phyloP scores from a whole-genome alignment of 2,329 filamentous ascomycete genomes.

The Incumbomyces lentus region DNA sequence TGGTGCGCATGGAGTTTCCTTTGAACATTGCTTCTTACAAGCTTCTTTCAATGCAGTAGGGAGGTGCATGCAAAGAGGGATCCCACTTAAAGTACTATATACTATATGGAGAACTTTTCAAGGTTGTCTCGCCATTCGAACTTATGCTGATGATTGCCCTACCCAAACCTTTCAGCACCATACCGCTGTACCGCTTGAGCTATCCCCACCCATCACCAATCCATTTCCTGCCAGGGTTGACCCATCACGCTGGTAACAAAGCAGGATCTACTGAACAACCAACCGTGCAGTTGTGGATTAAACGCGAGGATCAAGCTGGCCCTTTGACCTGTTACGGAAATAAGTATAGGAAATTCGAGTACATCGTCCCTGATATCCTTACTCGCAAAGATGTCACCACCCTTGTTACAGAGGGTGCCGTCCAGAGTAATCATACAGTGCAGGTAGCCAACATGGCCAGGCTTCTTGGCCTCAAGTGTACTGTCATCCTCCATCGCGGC shows the following conservation, averaged over 20 bases:
- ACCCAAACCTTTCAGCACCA: not conserved
- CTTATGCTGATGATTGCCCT: not conserved
- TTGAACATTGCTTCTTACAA: too few species aligned
- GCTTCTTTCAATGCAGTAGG: too few species aligned
- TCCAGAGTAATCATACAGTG: constrained; percentile 30
- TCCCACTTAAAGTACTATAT: too few species aligned
- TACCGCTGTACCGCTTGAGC: constrained; percentile 1
- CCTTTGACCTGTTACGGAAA: constrained; percentile 28
- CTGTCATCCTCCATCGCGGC: constrained; percentile 23
- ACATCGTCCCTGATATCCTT: constrained; percentile 28
- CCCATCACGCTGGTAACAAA: not conserved
- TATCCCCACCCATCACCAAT: constrained; percentile 3
- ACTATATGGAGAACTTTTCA: too few species aligned
- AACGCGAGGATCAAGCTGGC: constrained; percentile 28
- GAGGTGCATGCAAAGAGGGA: too few species aligned
- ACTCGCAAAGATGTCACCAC: constrained; percentile 18
- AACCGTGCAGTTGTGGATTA: constrained; percentile 19
- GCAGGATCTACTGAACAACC: not conserved
- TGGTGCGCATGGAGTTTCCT: too few species aligned
- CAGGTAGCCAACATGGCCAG: constrained; percentile 26
- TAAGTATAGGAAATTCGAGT: constrained; percentile 31
- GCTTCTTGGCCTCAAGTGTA: constrained; percentile 21
- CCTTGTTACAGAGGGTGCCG: constrained; percentile 28
- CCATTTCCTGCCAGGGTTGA: constrained; percentile 1
- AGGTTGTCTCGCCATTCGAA: too few species aligned